A percentile compares a stretch with the other conserved stretches of the same genome.
Evolutionary conservation across 2,329 filamentous ascomycete genomes (phyloP).

Genomic region (Phyllosticta citriasiana): DNA sequence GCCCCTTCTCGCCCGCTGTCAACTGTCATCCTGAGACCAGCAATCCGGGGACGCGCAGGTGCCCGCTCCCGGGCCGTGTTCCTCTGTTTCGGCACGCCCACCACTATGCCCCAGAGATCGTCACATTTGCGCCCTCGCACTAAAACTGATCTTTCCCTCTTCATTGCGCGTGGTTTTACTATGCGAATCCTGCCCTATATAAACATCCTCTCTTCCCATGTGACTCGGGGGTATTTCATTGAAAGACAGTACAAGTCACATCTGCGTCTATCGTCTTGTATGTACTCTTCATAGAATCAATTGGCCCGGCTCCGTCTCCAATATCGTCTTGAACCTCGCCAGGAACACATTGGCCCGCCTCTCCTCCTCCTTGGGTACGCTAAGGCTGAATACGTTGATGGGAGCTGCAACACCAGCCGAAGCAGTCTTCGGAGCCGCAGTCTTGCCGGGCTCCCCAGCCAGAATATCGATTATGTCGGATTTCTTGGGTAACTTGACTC

Average conservation of each 20-base stretch:
- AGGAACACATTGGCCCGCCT: slow-evolving; percentile 72
- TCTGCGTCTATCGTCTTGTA: not conserved
- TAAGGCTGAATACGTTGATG: slow-evolving; percentile 72
- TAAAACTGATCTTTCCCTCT: not conserved
- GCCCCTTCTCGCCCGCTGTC: not conserved
- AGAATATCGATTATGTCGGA: slow-evolving; percentile 79
- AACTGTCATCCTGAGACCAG: not conserved
- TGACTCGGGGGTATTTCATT: not conserved
- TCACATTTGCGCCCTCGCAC: not conserved
- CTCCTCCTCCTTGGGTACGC: slow-evolving; percentile 70
- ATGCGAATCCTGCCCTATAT: not conserved
- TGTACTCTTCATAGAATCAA: slow-evolving; percentile 24
- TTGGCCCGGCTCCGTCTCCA: slow-evolving; percentile 38
- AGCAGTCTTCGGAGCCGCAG: slow-evolving; percentile 32
- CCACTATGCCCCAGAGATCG: not conserved
- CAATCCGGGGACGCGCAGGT: not conserved
- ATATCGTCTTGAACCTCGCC: slow-evolving; percentile 70
- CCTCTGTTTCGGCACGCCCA: not conserved
- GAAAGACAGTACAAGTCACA: not conserved
- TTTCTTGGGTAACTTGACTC: slow-evolving; percentile 38
- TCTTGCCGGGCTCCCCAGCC: slow-evolving; percentile 21
- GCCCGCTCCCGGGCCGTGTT: not conserved
- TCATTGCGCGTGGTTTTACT: not conserved
- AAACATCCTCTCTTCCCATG: not conserved
- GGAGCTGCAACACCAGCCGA: slow-evolving; percentile 33